Conservation (phyloP, 2,329 filamentous ascomycete species). For the Fusarium armeniacum region DNA sequence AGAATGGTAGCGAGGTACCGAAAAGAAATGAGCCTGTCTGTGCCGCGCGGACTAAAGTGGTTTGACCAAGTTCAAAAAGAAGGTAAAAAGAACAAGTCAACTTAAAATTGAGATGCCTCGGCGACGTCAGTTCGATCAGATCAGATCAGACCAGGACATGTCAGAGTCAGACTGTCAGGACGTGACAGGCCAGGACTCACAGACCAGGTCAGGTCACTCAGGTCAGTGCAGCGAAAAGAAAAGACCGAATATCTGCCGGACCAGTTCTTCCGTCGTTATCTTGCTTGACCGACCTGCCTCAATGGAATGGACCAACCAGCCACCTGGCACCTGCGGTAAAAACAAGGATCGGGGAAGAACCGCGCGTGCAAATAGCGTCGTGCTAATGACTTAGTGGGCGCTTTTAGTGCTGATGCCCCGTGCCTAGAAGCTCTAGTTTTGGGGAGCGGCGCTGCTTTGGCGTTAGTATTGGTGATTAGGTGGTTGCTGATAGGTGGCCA, state of each 20-base stretch:
- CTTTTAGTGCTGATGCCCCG: conserved; percentile 12
- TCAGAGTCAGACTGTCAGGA: not conserved
- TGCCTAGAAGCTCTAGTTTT: conserved; percentile 2
- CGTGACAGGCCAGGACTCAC: too few species aligned
- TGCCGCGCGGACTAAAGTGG: conserved; percentile 30
- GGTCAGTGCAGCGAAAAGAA: too few species aligned
- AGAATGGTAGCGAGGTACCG: not conserved
- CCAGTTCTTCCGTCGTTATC: not conserved
- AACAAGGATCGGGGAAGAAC: conserved; percentile 4
- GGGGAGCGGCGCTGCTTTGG: not conserved
- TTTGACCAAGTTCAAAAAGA: not conserved
- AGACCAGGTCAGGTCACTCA: not conserved
- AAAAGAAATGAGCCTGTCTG: conserved; percentile 5
- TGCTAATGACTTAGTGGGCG: conserved; percentile 1
- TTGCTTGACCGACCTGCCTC: not conserved
- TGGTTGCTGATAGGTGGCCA: not conserved
- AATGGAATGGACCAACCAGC: conserved; percentile 3
- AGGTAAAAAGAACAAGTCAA: not conserved
- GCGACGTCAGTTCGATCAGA: not conserved
- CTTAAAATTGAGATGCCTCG: conserved; percentile 6
- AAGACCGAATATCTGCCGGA: not conserved
- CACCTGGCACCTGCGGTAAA: not conserved
- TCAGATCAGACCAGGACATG: not conserved
- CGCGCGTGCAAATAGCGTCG: not conserved
- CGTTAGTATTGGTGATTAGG: not conserved